Base-by-base conservation (phyloP, 1,284 basidiomycete species). In the Tilletia horrida region DNA sequence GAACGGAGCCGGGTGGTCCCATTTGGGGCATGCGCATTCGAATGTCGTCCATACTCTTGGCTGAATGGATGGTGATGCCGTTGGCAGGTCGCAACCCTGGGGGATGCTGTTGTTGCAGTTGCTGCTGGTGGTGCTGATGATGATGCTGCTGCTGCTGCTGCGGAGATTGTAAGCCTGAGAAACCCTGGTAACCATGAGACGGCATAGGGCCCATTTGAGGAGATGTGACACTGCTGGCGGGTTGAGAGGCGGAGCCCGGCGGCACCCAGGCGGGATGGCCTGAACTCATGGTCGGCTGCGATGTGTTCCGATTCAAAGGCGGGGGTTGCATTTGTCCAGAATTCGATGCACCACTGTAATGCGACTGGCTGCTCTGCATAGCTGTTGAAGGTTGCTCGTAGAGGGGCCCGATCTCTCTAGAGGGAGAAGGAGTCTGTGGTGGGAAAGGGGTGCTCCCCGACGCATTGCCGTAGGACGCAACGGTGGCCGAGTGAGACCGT, bases 21-120 rank as follows among this genome's bases (percentile, higher is more conserved):
- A 47, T 47, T 13, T 21, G 44, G 3, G 63, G 63, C 44, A 47
- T 25, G 13, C 63, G 21, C 42, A 47, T 47, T 21, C 63, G 21
- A 18, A 64, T 44, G 29, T 64, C 63, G 29, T 64, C 63, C 63
- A 64, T 64, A 25, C 63, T 64, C 44, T 64, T 64, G 7, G 44
- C 29, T 18, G 63, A 35, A 16, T 64, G 63, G 16, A 64, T 45
- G 13, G 63, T 71, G 70, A n/a, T 31, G 3, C 55, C 55, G 35
- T 59, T 59, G 27, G 31, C 13, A 35, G 55, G 55, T 8, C 55
- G 8, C 16, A 31, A 21, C 3, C 55, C 55, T 29, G 27, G 55
- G 14, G 55, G 31, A 29, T 31, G 31, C 16, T 35, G 27, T 21
- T 59, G 55, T 18, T 16, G 52, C 18, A 9, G 52, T 25, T 57